Evolutionary conservation across 768 basidiomycete genomes (phyloP).

Genomic region (Tylopilus sp.): DNA sequence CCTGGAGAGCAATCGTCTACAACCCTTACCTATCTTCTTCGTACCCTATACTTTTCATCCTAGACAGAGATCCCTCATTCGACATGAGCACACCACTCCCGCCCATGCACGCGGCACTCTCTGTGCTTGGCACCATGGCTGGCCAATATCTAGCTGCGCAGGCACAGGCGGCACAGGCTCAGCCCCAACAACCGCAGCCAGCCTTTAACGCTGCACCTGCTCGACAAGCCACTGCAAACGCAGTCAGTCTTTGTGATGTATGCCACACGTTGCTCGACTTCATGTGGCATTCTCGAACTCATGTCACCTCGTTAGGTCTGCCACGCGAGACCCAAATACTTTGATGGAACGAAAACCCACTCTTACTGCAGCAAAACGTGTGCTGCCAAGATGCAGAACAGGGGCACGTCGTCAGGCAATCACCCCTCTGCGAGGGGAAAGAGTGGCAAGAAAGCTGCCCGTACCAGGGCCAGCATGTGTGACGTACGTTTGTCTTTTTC

Average conservation of each 20-base stretch:
- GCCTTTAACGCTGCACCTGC: conserved; percentile 5
- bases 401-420: conserved; percentile 20
- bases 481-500: conserved; percentile 38
- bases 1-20: conserved; percentile 28
- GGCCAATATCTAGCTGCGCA: conserved; percentile 35
- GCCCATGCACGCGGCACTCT: conserved; percentile 36
- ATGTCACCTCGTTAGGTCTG: conserved; percentile 42
- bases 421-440: conserved; percentile 28
- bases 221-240: conserved; percentile 21
- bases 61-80: conserved; percentile 10
- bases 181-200: conserved; percentile 25
- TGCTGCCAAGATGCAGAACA: conserved; percentile 42
- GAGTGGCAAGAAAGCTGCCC: conserved; percentile 22
- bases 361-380: conserved; percentile 60
- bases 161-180: conserved; percentile 25
- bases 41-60: conserved; percentile 6
- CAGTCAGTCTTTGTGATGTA: conserved; percentile 50
- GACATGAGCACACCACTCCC: conserved; percentile 30
- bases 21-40: conserved; percentile 1
- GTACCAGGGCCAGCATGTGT: conserved; percentile 40
- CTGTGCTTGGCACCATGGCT: conserved; percentile 34
- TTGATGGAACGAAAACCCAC: conserved; percentile 53
- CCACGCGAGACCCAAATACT: conserved; percentile 51
- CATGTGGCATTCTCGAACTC: not conserved
- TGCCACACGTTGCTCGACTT: conserved; percentile 17